A percentile compares a stretch with the other conserved stretches of the same genome.
Conservation (phyloP, 352 stramenopile species). For the Halophytophthora batemanensis region DNA sequence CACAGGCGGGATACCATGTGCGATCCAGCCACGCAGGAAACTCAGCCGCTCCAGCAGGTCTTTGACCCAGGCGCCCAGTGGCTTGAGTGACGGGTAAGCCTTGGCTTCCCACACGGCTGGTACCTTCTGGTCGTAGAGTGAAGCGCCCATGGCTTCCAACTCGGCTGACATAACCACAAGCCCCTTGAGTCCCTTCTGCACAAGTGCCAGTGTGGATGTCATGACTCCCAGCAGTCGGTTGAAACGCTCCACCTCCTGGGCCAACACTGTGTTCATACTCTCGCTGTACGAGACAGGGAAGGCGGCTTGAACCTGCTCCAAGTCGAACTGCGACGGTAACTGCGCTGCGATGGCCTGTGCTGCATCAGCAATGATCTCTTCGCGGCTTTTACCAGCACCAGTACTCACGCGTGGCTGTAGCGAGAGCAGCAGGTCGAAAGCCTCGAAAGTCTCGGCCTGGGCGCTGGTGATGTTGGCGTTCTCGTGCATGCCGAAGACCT, state of each 20-base stretch:
- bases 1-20: slow-evolving; percentile 68
- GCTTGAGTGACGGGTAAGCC: slow-evolving; percentile 91
- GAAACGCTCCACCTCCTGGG: slow-evolving; percentile 90
- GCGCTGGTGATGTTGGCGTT: slow-evolving; percentile 94
- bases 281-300: slow-evolving; percentile 89
- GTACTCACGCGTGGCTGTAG: slow-evolving; percentile 80
- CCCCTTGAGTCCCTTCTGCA: slow-evolving; percentile 87
- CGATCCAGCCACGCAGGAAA: slow-evolving; percentile 77
- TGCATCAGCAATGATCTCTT: slow-evolving; percentile 87
- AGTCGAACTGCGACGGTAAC: slow-evolving; percentile 74
- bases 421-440: slow-evolving; percentile 86
- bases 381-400: slow-evolving; percentile 73
- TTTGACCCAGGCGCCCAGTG: slow-evolving; percentile 83
- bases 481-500: slow-evolving; percentile 94
- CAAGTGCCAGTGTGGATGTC: slow-evolving; percentile 75
- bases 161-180: slow-evolving; percentile 88
- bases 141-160: slow-evolving; percentile 83
- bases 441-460: slow-evolving; percentile 87
- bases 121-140: slow-evolving; percentile 87
- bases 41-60: slow-evolving; percentile 76
- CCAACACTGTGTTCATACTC: slow-evolving; percentile 92
- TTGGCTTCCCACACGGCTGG: slow-evolving; percentile 86
- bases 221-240: slow-evolving; percentile 85
- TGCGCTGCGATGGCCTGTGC: slow-evolving; percentile 81
- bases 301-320: slow-evolving; percentile 79